phyloP scores from a whole-genome alignment of 2,329 filamentous ascomycete genomes.

The Ustulina deusta region DNA sequence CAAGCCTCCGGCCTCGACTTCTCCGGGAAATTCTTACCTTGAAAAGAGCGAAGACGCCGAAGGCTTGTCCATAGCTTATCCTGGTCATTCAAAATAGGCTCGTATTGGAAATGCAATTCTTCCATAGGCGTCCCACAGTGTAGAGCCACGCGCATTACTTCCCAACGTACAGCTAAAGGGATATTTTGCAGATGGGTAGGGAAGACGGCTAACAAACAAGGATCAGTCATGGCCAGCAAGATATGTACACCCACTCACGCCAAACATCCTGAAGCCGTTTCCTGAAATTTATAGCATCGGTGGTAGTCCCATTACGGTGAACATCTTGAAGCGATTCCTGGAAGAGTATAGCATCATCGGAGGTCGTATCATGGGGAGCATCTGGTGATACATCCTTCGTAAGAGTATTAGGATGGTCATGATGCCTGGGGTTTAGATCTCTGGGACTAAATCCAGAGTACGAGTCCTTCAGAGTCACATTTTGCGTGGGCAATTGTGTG shows the following conservation, averaged over 20 bases:
- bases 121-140: slow-evolving; percentile 59
- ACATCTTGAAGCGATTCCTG: slow-evolving; percentile 43
- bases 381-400: slow-evolving; percentile 13
- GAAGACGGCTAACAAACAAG: slow-evolving; percentile 46
- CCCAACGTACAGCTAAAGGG: slow-evolving; percentile 65
- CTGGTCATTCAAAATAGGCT: slow-evolving; percentile 59
- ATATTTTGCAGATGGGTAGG: slow-evolving; percentile 57
- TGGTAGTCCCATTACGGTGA: slow-evolving; percentile 41
- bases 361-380: not conserved
- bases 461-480: slow-evolving; percentile 17
- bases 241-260: slow-evolving; percentile 44
- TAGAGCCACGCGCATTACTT: slow-evolving; percentile 61
- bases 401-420: slow-evolving; percentile 5
- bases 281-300: slow-evolving; percentile 33
- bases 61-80: slow-evolving; percentile 58
- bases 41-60: slow-evolving; percentile 55
- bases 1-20: slow-evolving; percentile 59
- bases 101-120: slow-evolving; percentile 53
- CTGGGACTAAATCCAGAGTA: slow-evolving; percentile 33
- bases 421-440: slow-evolving; percentile 20
- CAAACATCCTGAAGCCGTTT: slow-evolving; percentile 47
- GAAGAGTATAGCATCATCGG: slow-evolving; percentile 23
- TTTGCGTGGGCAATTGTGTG: slow-evolving; percentile 18
- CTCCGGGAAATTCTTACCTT: slow-evolving; percentile 62
- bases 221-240: slow-evolving; percentile 22